phyloP scores from a whole-genome alignment of 2,329 filamentous ascomycete species.

The Cladosporium colombiae region DNA sequence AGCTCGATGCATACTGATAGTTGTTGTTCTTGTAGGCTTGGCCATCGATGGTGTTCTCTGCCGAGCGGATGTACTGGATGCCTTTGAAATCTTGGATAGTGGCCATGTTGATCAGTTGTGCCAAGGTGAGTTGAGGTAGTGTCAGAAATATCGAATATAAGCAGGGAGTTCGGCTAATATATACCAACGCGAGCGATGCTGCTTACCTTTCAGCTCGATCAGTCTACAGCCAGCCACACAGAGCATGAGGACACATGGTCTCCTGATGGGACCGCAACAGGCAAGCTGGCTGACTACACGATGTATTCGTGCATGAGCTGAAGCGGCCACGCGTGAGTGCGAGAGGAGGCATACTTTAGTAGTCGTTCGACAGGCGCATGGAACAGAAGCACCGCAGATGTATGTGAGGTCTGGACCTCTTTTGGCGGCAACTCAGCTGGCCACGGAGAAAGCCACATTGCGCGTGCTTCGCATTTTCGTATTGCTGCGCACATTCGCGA shows the following conservation, averaged over 20 bases:
- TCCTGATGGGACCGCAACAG: neutral
- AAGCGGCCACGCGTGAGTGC: neutral
- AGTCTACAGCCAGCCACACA: neutral
- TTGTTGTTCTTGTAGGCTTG: slow-evolving; percentile 22
- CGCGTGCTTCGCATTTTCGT: neutral
- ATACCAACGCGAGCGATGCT: neutral
- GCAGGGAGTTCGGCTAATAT: neutral
- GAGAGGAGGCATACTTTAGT: neutral
- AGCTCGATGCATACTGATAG: slow-evolving; percentile 48
- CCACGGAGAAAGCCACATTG: neutral
- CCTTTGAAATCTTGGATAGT: slow-evolving; percentile 19
- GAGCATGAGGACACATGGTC: neutral
- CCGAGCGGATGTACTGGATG: slow-evolving; percentile 15
- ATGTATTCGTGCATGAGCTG: neutral
- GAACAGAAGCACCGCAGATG: neutral
- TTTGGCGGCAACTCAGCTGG: neutral
- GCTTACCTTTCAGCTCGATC: neutral
- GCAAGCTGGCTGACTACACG: neutral
- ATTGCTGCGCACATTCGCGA: no score
- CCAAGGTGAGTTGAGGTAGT: neutral
- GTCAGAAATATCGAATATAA: neutral
- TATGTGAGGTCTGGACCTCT: neutral
- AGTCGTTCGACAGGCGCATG: neutral
- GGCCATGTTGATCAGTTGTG: slow-evolving; percentile 6
- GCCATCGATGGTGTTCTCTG: slow-evolving; percentile 1